Percentiles rank a stretch among this genome's conserved stretches.
Evolutionary conservation across 2,329 filamentous ascomycete species (phyloP).

Genomic region (Monilinia laxa): DNA sequence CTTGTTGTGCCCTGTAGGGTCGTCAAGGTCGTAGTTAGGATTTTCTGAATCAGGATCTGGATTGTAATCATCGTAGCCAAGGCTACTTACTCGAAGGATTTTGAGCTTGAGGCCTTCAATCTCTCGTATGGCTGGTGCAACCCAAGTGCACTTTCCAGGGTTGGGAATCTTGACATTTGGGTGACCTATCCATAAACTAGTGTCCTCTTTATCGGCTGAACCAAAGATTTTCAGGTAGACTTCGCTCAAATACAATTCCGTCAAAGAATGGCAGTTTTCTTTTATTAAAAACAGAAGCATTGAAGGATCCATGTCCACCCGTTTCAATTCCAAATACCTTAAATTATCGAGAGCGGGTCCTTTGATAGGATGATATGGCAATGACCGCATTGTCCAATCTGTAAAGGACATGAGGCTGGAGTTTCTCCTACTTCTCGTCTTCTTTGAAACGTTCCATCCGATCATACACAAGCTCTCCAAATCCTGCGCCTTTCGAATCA

Average conservation of each 20-base stretch:
- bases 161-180: constrained; percentile 24
- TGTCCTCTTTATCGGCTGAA: constrained; percentile 24
- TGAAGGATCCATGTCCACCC: constrained; percentile 37
- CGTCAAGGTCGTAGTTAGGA: constrained; percentile 37
- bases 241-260: constrained; percentile 40
- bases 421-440: constrained; percentile 30
- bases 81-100: constrained; percentile 37
- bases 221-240: constrained; percentile 39
- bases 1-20: constrained; percentile 30
- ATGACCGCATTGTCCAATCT: constrained; percentile 36
- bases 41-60: constrained; percentile 25
- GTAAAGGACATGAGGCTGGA: constrained; percentile 24
- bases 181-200: constrained; percentile 39
- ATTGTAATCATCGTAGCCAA: constrained; percentile 41
- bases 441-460: constrained; percentile 41
- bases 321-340: constrained; percentile 39
- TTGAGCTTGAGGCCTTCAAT: constrained; percentile 34
- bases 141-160: constrained; percentile 32
- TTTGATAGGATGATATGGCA: constrained; percentile 33
- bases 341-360: constrained; percentile 28
- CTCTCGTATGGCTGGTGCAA: constrained; percentile 36
- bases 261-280: constrained; percentile 35
- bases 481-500: constrained; percentile 47
- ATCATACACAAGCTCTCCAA: constrained; percentile 51
- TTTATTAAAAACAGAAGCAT: constrained; percentile 34